phyloP scores from a whole-genome alignment of 495 filamentous ascomycete species.

The Penicillium roqueforti region DNA sequence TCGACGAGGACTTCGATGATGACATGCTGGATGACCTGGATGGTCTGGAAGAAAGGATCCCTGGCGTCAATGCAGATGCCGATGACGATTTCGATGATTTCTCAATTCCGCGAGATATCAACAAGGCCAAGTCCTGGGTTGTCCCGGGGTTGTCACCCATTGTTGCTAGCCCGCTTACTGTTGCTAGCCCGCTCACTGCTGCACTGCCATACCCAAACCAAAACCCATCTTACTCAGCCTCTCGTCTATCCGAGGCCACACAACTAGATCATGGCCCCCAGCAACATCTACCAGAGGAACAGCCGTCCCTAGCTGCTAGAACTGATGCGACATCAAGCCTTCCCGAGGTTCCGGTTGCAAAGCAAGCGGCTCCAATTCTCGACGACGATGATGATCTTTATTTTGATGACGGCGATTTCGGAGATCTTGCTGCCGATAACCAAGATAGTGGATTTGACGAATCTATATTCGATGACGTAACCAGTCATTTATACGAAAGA shows the following conservation, averaged over 20 bases:
- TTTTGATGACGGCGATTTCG: slow-evolving; percentile 75
- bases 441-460: slow-evolving; percentile 65
- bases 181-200: slow-evolving; percentile 31
- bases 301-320: not conserved
- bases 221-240: not conserved
- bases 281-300: not conserved
- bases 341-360: not conserved
- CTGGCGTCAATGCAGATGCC: slow-evolving; percentile 66
- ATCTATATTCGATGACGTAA: slow-evolving; percentile 70
- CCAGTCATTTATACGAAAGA: slow-evolving; percentile 45
- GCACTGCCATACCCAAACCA: slow-evolving; percentile 14
- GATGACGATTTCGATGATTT: slow-evolving; percentile 46
- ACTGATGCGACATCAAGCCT: not conserved
- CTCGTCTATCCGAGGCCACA: not conserved
- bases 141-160: slow-evolving; percentile 36
- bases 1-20: slow-evolving; percentile 59
- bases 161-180: slow-evolving; percentile 34
- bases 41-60: slow-evolving; percentile 70
- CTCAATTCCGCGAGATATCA: slow-evolving; percentile 21
- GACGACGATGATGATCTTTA: slow-evolving; percentile 68
- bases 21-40: slow-evolving; percentile 68
- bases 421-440: slow-evolving; percentile 43
- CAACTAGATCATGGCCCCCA: not conserved
- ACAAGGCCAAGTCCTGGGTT: slow-evolving; percentile 36
- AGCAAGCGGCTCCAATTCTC: slow-evolving; percentile 12